Evolutionary conservation across 345 rosid species (phyloP), one percentile per base, ranked within the genome.

Genomic region (Laguncularia racemosa): DNA sequence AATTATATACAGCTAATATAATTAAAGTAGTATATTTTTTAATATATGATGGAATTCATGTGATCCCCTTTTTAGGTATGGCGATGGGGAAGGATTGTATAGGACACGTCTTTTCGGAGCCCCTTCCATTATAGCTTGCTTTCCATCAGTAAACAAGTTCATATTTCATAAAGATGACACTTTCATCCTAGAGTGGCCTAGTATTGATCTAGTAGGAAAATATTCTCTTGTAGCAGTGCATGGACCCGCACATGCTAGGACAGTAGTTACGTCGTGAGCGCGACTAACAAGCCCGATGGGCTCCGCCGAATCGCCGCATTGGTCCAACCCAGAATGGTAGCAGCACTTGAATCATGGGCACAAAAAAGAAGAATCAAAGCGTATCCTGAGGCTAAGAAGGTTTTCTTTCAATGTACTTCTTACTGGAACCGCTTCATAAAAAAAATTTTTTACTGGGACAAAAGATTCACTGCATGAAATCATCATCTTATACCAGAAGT

Each of bases 31-130:
- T n/a, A n/a, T n/a, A n/a, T n/a, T n/a, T n/a, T n/a, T n/a, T n/a
- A n/a, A n/a, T n/a, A n/a, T n/a, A n/a, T n/a, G n/a, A n/a, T 1
- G 10, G 16, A 4, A 11, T 15, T 16, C 13, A 12, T 50, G 20
- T 21, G 18, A 47, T 47, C 14, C 6, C 6, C 12, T 19, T 13
- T 19, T 48, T 33, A 70, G 86, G 53, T 71, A 73, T 43, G 74
- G 79, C 1, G 75, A 73, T 44, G 82, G 78, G 43, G 77, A n/a
- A 20, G 81, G 77, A 19, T 19, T 77, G 69, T 64, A 58, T 59
- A 60, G 73, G 46, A 73, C 61, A 13, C 67, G 68, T 20, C 70
- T 71, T 2, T 71, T 81, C 23, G 70, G 81, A 26, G 50, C 67
- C 33, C 78, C 81, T 43, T 48, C 80, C 1, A 63, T 75, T 47